These are phyloP conservation scores for Kwoniella mangroviensis DNA, from an alignment of 768 basidiomycete genomes.

Conservation along the genomic window DNA sequence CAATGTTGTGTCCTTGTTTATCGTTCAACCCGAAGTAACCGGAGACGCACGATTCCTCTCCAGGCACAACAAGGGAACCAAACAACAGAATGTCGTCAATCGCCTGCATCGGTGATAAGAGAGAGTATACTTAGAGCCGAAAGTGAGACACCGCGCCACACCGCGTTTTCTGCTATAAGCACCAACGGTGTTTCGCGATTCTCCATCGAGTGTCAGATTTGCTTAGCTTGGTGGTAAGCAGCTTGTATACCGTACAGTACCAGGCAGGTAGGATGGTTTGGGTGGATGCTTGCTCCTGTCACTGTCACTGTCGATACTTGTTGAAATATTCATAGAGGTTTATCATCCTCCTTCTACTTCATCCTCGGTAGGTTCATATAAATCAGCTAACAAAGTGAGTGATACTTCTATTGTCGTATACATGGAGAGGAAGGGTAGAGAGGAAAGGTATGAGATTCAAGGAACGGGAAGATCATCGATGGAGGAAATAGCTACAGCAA, in stretches of 20 bases:
- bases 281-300: slow-evolving; percentile 2
- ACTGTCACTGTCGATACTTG: neutral
- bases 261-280: neutral
- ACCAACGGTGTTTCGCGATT: neutral
- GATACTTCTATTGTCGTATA: neutral
- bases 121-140: neutral
- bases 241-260: neutral
- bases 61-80: neutral
- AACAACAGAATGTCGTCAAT: neutral
- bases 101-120: slow-evolving; percentile 11
- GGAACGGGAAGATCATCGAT: neutral
- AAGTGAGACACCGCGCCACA: neutral
- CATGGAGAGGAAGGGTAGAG: neutral
- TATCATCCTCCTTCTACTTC: slow-evolving; percentile 4
- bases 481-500: neutral
- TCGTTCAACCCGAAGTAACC: neutral
- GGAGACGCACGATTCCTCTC: neutral
- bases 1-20: neutral
- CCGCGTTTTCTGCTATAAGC: neutral
- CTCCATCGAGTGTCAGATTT: neutral
- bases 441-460: neutral
- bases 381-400: slow-evolving; percentile 33
- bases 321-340: slow-evolving; percentile 8
- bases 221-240: neutral
- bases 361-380: slow-evolving; percentile 23